Conservation (phyloP, 768 basidiomycete species). For the Xerocomellus chrysenteron region DNA sequence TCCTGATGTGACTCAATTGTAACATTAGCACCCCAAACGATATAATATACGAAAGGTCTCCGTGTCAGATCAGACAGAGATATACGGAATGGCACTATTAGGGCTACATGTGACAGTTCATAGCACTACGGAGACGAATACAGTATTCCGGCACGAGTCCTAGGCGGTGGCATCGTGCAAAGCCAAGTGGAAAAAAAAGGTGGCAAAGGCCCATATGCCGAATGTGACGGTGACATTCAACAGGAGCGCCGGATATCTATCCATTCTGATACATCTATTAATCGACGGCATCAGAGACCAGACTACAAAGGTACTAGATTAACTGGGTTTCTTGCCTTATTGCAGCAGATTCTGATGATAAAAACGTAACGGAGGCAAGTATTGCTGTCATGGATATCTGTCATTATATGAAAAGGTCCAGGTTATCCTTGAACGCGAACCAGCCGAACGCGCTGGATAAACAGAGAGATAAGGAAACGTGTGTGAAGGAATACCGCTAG, state of each 20-base stretch:
- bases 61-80: not conserved
- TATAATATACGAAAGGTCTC: too few relatives aligned
- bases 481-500: conserved; percentile 7
- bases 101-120: not conserved
- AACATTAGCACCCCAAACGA: too few relatives aligned
- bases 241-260: not conserved
- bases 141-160: not conserved
- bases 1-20: too few relatives aligned
- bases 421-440: conserved; percentile 16
- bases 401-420: not conserved
- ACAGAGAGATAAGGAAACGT: conserved; percentile 10
- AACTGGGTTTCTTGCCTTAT: not conserved
- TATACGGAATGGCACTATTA: not conserved
- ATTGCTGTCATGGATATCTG: not conserved
- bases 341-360: not conserved
- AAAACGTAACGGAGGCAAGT: not conserved
- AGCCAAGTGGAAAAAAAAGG: not conserved
- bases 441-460: conserved; percentile 26
- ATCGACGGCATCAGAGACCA: conserved; percentile 1
- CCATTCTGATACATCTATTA: conserved; percentile 11
- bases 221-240: not conserved
- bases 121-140: conserved; percentile 27
- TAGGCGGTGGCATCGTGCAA: not conserved
- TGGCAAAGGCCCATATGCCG: not conserved
- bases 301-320: not conserved